These are phyloP conservation scores for Solanum lignicaule DNA, from an alignment of 257 asterid species.

Conservation along the genomic window DNA sequence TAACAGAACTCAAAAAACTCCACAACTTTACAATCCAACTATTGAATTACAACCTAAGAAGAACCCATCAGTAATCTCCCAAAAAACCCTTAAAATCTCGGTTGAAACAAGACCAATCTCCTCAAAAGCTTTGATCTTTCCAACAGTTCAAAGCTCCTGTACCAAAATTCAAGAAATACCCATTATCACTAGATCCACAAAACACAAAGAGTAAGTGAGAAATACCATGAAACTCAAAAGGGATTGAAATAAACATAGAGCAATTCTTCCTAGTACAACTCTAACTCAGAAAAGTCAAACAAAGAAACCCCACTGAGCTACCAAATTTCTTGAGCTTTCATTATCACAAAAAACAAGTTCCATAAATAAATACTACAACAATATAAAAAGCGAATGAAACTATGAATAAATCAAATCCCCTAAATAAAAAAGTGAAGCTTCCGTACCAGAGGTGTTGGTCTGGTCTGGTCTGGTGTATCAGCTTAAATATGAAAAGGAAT, in stretches of 20 bases:
- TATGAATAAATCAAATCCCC: background rate
- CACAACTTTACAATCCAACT: background rate
- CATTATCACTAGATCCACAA: slow-evolving; percentile 41
- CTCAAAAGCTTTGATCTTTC: slow-evolving; percentile 3
- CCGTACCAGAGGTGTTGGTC: slow-evolving; percentile 11
- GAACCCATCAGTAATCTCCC: background rate
- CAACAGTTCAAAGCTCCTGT: slow-evolving; percentile 14
- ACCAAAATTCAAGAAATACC: slow-evolving; percentile 19
- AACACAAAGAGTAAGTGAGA: slow-evolving; percentile 3
- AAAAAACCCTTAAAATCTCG: background rate
- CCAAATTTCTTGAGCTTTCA: background rate
- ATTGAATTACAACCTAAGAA: background rate
- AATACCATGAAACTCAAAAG: background rate
- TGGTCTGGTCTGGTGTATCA: background rate
- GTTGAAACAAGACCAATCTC: background rate
- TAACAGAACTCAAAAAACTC: background rate
- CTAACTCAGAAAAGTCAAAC: background rate
- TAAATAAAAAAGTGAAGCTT: slow-evolving; percentile 13
- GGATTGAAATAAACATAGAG: background rate
- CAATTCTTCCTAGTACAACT: background rate
- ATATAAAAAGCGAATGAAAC: background rate
- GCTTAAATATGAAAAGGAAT: slow-evolving; percentile 24
- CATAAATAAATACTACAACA: background rate
- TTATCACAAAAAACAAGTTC: background rate
- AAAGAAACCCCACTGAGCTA: slow-evolving; percentile 1